Evolutionary conservation across 2,329 filamentous ascomycete species (phyloP), one percentile per base, ranked within the genome.

Genomic region (Diatrype stigma): DNA sequence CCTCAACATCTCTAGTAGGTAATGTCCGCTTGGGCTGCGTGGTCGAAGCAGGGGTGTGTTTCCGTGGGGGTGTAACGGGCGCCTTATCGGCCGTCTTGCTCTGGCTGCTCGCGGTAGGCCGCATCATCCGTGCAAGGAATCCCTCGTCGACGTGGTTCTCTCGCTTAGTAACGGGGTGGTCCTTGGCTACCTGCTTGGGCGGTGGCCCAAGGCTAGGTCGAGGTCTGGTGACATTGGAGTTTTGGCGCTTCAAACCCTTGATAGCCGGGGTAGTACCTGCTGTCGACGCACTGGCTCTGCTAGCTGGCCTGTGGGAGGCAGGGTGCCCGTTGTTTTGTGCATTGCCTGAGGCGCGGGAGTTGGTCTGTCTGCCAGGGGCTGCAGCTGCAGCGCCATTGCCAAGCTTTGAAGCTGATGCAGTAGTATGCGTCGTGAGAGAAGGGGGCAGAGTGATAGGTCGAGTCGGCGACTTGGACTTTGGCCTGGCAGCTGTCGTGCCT

Each of bases 91-190:
- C 73, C 0, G 80, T 79, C 70, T 89, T 90, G 56, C 77, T 84
- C 8, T 85, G 78, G 5, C 85, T 89, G 44, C 81, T 75, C 42
- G 86, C 80, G 0, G 88, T 92, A 2, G 88, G 88, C 38, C 87
- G 77, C 82, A 86, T 91, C 87, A 92, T 90, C 48, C 88, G 81
- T n/a, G 86, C 87, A 23, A 92, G 71, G 69, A 92, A 92, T 14
- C 82, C 70, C 57, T 89, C 85, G 56, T 89, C 85, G 1, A 87
- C 75, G 17, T 79, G 78, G 45, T 74, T 75, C 23, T 79, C 73
- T 53, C 76, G 74, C 59, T 77, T 78, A 1, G 73, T 66, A 6
- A 75, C 55, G 47, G 78, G 61, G 59, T 74, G 63, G 42, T 77
- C 74, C 66, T 75, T 65, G 53, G 78, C 71, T 10, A 74, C 64